Percentiles rank a stretch among this genome's conserved stretches.
Conservation (phyloP, 2,329 filamentous ascomycete genomes). For the Colletotrichum coccodes region DNA sequence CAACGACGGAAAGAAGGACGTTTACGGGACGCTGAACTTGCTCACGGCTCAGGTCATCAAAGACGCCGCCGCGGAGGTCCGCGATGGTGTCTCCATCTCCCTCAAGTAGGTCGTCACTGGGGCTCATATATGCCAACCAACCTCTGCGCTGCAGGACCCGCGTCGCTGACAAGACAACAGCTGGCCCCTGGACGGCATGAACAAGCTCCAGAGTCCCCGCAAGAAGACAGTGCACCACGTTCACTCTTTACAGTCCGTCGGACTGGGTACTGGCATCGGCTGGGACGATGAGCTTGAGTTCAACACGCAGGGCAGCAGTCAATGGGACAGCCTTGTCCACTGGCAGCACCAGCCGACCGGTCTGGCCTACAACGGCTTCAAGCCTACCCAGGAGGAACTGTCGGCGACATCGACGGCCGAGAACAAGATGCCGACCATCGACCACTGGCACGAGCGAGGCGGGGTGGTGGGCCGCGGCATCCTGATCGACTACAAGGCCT, state of each 20-base stretch:
- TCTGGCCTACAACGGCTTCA: conserved; percentile 60
- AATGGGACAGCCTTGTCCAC: conserved; percentile 66
- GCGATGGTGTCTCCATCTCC: conserved; percentile 60
- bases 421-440: conserved; percentile 48
- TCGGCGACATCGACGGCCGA: conserved; percentile 37
- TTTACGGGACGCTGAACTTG: conserved; percentile 63
- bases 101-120: conserved; percentile 53
- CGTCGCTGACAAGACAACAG: conserved; percentile 36
- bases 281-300: conserved; percentile 63
- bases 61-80: conserved; percentile 53
- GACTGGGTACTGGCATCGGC: conserved; percentile 39
- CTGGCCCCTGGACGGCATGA: conserved; percentile 54
- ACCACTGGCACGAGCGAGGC: conserved; percentile 62
- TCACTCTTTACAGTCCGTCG: conserved; percentile 44
- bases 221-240: conserved; percentile 48
- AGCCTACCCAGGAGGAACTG: conserved; percentile 48
- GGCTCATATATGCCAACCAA: neutral
- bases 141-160: neutral
- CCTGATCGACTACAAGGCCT: conserved; percentile 64
- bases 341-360: conserved; percentile 55
- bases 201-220: conserved; percentile 47
- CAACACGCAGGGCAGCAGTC: conserved; percentile 65
- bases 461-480: conserved; percentile 66
- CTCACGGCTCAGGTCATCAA: conserved; percentile 57
- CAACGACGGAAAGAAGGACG: conserved; percentile 58